Evolutionary conservation across 1,139 yeast species (phyloP).

Genomic region (Yamadazyma spencermartinsiae): DNA sequence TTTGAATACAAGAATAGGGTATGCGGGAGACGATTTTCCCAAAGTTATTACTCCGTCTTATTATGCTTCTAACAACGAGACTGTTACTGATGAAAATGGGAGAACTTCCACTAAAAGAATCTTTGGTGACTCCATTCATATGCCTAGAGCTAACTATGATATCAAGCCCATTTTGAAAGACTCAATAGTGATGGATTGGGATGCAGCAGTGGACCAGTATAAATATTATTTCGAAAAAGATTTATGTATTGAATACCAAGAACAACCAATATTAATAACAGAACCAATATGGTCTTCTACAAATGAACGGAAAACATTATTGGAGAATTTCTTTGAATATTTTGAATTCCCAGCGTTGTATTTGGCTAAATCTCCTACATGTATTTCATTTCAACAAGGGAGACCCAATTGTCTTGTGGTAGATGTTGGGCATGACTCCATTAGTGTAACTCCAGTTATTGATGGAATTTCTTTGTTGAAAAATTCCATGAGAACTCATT

Average conservation of each 20-base stretch:
- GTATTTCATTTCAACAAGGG: constrained; percentile 91
- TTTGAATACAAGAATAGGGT: constrained; percentile 78
- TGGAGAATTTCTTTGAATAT: constrained; percentile 75
- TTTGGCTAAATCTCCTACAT: constrained; percentile 81
- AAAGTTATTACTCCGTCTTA: constrained; percentile 70
- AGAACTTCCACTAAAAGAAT: constrained; percentile 18
- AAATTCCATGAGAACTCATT: constrained; percentile 67
- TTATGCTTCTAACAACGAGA: constrained; percentile 29
- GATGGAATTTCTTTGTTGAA: constrained; percentile 87
- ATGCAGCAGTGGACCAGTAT: constrained; percentile 70
- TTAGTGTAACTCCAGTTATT: constrained; percentile 86
- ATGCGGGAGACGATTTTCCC: constrained; percentile 94
- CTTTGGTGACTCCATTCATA: constrained; percentile 59
- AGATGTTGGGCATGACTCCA: constrained; percentile 84
- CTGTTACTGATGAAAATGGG: constrained; percentile 12
- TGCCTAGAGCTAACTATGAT: constrained; percentile 53
- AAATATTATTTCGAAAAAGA: constrained; percentile 48
- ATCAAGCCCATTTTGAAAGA: constrained; percentile 61
- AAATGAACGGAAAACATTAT: constrained; percentile 65
- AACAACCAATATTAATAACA: constrained; percentile 76
- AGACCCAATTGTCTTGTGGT: constrained; percentile 92
- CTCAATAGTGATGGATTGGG: constrained; percentile 70
- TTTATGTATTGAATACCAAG: constrained; percentile 55
- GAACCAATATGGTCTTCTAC: constrained; percentile 86
- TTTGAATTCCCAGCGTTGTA: constrained; percentile 84